Conservation (phyloP, 2,329 filamentous ascomycete genomes). For the Dactylellina parvicollis region DNA sequence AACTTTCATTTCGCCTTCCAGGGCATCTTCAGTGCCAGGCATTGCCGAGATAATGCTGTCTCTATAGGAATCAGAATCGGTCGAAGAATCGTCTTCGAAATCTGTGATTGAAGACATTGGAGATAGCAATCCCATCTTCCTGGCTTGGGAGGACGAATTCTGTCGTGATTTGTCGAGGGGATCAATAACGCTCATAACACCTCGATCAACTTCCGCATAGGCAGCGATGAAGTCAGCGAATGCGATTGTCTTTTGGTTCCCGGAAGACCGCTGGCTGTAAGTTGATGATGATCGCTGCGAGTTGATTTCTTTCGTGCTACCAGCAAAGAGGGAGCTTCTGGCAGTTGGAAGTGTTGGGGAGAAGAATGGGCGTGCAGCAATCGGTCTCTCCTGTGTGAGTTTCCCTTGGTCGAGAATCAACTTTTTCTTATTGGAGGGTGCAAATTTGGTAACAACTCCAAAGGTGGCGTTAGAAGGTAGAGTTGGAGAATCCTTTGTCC, state of each 20-base stretch:
- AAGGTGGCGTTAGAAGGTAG: conserved; percentile 44
- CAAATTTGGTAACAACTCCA: conserved; percentile 40
- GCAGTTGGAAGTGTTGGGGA: conserved; percentile 42
- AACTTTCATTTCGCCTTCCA: conserved; percentile 75
- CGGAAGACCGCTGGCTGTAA: conserved; percentile 47
- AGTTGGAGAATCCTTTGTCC: conserved; percentile 47
- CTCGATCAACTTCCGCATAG: conserved; percentile 43
- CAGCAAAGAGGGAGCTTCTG: conserved; percentile 43
- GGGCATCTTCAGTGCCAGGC: conserved; percentile 62
- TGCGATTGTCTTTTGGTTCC: conserved; percentile 52
- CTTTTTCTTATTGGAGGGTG: conserved; percentile 49
- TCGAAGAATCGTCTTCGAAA: conserved; percentile 50
- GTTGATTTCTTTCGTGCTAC: conserved; percentile 39
- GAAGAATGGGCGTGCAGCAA: conserved; percentile 47
- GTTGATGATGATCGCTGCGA: conserved; percentile 49
- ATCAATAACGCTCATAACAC: conserved; percentile 48
- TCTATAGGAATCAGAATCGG: conserved; percentile 53
- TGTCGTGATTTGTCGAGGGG: conserved; percentile 56
- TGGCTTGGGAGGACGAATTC: conserved; percentile 52
- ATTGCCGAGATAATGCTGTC: conserved; percentile 60
- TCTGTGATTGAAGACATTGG: conserved; percentile 49
- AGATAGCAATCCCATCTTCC: conserved; percentile 30
- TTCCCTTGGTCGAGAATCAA: conserved; percentile 48
- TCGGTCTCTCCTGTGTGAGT: conserved; percentile 23
- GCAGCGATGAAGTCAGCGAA: conserved; percentile 50